Percentiles rank a stretch among this genome's conserved stretches.
Evolutionary conservation across 1,284 basidiomycete species (phyloP).

Genomic region (Neotropicomus parvogracilis): DNA sequence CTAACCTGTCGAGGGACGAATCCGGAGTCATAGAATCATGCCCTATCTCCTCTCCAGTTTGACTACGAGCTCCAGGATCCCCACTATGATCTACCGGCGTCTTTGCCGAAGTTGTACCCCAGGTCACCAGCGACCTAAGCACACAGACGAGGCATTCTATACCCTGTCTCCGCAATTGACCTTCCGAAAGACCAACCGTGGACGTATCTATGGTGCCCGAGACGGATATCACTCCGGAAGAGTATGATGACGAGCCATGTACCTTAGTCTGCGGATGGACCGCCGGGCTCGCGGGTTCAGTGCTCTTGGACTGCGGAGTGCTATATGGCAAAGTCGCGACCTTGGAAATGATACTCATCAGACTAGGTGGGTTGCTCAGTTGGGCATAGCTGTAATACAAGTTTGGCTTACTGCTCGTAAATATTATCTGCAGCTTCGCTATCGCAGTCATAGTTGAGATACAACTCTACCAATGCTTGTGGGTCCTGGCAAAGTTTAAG

Average conservation of each 20-base stretch:
- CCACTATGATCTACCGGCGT: slow-evolving; percentile 43
- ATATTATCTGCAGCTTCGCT: slow-evolving; percentile 91
- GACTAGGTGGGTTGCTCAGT: slow-evolving; percentile 40
- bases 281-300: slow-evolving; percentile 59
- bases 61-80: slow-evolving; percentile 44
- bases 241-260: slow-evolving; percentile 49
- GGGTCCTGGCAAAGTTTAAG: slow-evolving; percentile 89
- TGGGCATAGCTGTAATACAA: slow-evolving; percentile 3
- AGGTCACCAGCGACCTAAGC: slow-evolving; percentile 83
- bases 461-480: slow-evolving; percentile 93
- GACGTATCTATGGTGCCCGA: slow-evolving; percentile 66
- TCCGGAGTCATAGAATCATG: slow-evolving; percentile 54
- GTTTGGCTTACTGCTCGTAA: slow-evolving; percentile 74
- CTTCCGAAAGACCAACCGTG: slow-evolving; percentile 69
- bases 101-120: slow-evolving; percentile 70
- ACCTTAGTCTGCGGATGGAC: slow-evolving; percentile 52
- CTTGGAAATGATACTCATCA: slow-evolving; percentile 94
- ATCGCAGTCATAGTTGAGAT: slow-evolving; percentile 98
- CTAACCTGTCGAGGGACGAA: slow-evolving; percentile 48
- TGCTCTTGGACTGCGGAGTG: slow-evolving; percentile 45
- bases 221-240: slow-evolving; percentile 65
- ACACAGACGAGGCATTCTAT: slow-evolving; percentile 88
- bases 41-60: slow-evolving; percentile 48
- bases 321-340: slow-evolving; percentile 73
- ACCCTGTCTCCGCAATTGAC: slow-evolving; percentile 81